Evolutionary conservation across 2,329 filamentous ascomycete genomes (phyloP), one percentile per base, ranked within the genome.

Genomic region (Hymenoscyphus repandus): DNA sequence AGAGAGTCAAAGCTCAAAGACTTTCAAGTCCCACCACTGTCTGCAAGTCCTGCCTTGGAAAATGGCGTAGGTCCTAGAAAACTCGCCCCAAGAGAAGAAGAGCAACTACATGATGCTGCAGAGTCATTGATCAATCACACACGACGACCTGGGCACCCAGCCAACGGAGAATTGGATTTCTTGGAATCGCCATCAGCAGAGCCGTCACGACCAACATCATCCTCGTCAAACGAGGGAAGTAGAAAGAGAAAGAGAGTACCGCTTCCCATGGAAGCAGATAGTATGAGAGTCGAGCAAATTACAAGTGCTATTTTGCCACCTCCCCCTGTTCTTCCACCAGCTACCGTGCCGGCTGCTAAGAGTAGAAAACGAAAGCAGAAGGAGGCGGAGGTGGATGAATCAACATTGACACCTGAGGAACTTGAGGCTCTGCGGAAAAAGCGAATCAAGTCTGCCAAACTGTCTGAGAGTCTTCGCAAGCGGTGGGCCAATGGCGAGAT

Each of bases 401-500:
- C 51, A 13, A 13, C 36, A n/a, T 34, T 50, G 11, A 37, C 22
- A n/a, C 27, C 50, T 13, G 51, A 47, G 17, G 18, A 42, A 30
- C 27, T 40, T 33, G 53, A 49, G 20, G 43, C 47, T 33, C 36
- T 51, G 11, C 39, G 45, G 10, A 56, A 56, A 48, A 56, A 51
- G 42, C 17, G 33, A 17, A 47, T 40, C 5, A 52, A 52, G 15
- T 55, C 53, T 9, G 38, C 38, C 5, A 56, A 54, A 37, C 42
- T 56, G 11, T 54, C 51, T 18, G 43, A 51, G 17, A 53, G 52
- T 37, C 36, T 51, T 18, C 34, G 49, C 33, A 47, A 45, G 20
- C 77, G 79, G 51, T 83, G 79, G 79, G 75, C 76, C 42, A 79
- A 77, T 30, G 79, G 79, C 15, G 78, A 78, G 46, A 83, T 83